These are phyloP conservation scores for Ballota nigra DNA, from an alignment of 257 asterid species.

Conservation along the genomic window DNA sequence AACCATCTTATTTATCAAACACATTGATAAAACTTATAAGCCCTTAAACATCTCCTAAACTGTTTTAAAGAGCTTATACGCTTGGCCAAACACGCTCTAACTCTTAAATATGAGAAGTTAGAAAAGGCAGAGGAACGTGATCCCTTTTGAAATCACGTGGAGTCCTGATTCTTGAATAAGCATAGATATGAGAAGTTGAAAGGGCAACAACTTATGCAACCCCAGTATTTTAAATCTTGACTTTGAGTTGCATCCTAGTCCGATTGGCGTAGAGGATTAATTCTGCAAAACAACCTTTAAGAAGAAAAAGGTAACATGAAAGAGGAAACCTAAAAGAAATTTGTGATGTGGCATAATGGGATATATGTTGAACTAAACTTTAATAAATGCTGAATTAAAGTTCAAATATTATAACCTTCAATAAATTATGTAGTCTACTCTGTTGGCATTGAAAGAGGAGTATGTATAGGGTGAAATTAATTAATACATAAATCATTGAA, in stretches of 20 bases:
- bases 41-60: no score
- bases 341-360: background rate
- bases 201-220: background rate
- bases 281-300: constrained; percentile 3
- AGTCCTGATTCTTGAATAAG: background rate
- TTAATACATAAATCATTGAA: no score
- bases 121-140: background rate
- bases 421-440: no score
- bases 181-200: background rate
- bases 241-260: background rate
- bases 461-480: no score
- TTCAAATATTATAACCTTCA: no score
- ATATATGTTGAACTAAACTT: background rate
- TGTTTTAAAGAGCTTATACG: no score
- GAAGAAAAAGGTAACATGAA: background rate
- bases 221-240: constrained; percentile 3
- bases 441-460: no score
- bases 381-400: background rate
- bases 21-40: no score
- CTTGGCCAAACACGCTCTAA: no score
- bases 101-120: background rate
- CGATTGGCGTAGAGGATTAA: background rate
- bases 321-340: background rate
- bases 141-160: background rate
- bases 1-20: no score